Percentiles rank a stretch among this genome's conserved stretches.
Evolutionary conservation across 140 eudicot species (phyloP).

Genomic region (Anethum foeniculum): DNA sequence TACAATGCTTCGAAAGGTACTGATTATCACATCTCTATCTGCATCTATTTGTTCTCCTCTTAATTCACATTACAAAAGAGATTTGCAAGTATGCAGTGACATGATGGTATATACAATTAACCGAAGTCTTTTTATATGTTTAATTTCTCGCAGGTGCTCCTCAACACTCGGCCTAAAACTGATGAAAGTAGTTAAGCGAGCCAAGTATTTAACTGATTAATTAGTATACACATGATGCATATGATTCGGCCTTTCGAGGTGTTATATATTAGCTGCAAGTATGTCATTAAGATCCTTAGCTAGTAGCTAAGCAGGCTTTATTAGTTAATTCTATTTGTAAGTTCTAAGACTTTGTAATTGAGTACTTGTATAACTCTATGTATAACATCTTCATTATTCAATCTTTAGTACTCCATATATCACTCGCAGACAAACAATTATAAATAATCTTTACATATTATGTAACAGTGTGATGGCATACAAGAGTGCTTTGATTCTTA

Average conservation of each 20-base stretch:
- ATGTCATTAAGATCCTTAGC: not conserved
- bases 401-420: not conserved
- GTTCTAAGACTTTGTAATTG: not conserved
- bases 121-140: too few species aligned
- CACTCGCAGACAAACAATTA: not conserved
- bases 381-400: not conserved
- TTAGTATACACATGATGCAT: not conserved
- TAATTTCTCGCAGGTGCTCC: conserved; percentile 13
- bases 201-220: not conserved
- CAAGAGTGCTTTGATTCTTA: not conserved
- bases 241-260: not conserved
- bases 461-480: not conserved
- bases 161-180: conserved; percentile 19
- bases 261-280: conserved; percentile 1
- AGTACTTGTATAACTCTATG: not conserved
- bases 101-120: not conserved
- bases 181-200: conserved; percentile 18
- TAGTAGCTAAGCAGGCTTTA: not conserved
- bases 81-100: too few species aligned
- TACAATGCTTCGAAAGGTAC: conserved; percentile 20
- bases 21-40: not conserved
- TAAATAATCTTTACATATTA: not conserved
- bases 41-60: not conserved
- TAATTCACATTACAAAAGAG: not conserved
- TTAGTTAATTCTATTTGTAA: not conserved